Conservation (phyloP, 352 stramenopile genomes). For the Globisporangium echinulatum region DNA sequence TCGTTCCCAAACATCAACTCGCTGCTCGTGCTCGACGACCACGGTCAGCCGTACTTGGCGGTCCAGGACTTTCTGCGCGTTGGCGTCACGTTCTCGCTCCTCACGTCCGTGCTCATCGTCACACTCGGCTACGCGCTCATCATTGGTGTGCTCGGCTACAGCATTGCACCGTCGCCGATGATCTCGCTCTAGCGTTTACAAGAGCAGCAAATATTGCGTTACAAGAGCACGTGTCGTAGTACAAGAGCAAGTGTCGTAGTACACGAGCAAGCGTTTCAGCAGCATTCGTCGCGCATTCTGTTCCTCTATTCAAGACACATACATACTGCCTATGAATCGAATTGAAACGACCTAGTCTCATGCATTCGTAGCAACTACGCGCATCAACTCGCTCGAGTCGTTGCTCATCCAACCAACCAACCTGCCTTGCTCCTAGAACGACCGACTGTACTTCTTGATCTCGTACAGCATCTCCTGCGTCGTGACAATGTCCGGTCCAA, state of each 20-base stretch:
- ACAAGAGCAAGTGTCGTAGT: too few relatives aligned
- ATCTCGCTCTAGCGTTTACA: constrained; percentile 10
- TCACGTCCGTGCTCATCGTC: constrained; percentile 81
- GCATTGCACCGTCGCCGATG: constrained; percentile 43
- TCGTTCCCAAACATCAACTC: constrained; percentile 93
- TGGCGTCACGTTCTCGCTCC: constrained; percentile 79
- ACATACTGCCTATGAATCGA: too few relatives aligned
- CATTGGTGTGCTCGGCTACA: constrained; percentile 70
- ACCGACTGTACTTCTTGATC: constrained; percentile 97
- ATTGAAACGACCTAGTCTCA: too few relatives aligned
- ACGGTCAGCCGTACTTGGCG: constrained; percentile 81
- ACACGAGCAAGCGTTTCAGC: too few relatives aligned
- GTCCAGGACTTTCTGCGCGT: constrained; percentile 85
- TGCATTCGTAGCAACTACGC: constrained; percentile 10
- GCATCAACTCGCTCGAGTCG: background rate
- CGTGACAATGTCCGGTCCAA: constrained; percentile 92
- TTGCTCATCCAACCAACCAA: background rate
- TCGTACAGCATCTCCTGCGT: constrained; percentile 96
- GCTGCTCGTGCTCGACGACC: constrained; percentile 86
- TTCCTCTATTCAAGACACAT: too few relatives aligned
- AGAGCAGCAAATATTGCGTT: too few relatives aligned
- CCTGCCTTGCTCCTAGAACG: constrained; percentile 60
- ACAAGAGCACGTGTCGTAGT: too few relatives aligned
- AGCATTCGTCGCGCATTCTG: too few relatives aligned
- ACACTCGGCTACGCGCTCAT: constrained; percentile 84